Base-by-base conservation (phyloP, 2,329 filamentous ascomycete genomes). In the Pseudovirgaria hyperparasitica region DNA sequence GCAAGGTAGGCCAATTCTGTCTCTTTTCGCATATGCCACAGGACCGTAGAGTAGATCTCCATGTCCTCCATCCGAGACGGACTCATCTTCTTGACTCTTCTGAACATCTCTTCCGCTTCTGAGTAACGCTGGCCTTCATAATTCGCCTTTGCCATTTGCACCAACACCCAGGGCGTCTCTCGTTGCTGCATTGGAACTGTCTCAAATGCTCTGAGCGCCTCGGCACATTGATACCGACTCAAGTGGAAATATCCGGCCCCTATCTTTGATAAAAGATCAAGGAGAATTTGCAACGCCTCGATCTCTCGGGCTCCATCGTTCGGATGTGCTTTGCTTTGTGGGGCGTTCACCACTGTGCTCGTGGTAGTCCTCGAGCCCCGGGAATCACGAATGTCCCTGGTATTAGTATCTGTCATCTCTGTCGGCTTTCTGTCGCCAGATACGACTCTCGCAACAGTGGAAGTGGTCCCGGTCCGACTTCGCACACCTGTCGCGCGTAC, bases 1-100 rank as follows among this genome's bases (percentile, higher is more conserved):
- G 87, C 84, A 16, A 98, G 65, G 54, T 90, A 92, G 1, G 87
- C 86, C 13, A 98, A 65, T 34, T 94, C 82, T 0, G 85, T 81
- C 46, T 94, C 87, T 36, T 81, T 77, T 54, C 92, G 93, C 35
- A 94, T 61, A 52, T 94, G 86, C 90, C 92, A 98, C n/a, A 98
- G 67, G n/a, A 92, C 78, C 1, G 90, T 98, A 9, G 87, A 96
- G 56, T 93, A 98, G 19, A 96, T 76, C 49, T 98, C 90, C 86
- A 96, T 94, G 46, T 94, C 86, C 47, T 92, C 80, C 23, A 92
- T 65, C 4, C 82, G 74, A 1, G 82, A 81, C 1, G 87, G 87
- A 9, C 82, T 76, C 39, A 90, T 65, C 17, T 77, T 70, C 26
- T 84, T 76, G 38, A 98, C 71, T 30, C 76, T 74, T 31, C 74